Base-by-base conservation (phyloP, 2,329 filamentous ascomycete genomes). In the Allantophomopsis lycopodina region DNA sequence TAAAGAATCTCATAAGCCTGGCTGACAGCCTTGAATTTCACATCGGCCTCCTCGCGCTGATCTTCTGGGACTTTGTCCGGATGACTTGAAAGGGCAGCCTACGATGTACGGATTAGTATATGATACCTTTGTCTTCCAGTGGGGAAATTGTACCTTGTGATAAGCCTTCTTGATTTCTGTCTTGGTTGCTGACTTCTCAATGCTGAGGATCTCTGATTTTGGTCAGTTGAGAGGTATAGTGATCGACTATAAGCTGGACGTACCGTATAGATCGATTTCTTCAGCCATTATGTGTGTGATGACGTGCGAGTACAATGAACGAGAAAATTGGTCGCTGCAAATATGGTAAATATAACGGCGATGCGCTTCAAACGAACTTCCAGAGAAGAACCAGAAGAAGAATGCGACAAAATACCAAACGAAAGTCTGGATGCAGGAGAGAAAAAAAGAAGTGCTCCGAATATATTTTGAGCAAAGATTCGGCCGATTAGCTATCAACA, bases 1-100 rank as follows among this genome's bases (percentile, higher is more conserved):
- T 77, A 82, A 41, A 98, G 85, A 57, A 98, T 96, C 58, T 98
- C 91, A 68, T 98, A 98, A 51, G 91, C 91, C 64, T 93, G 82
- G 44, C 83, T 88, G 42, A 94, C 80, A 40, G 79, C 68, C 65
- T 98, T 98, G 77, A 98, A 98, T 56, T 80, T 87, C 55, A 79
- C 71, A 60, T 96, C 91, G 44, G 91, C 86, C 49, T 81, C 83
- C 56, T 79, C 79, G 50, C 89, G 81, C 55, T 88, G 78, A 20
- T 83, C 77, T 61, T 89, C 85, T 50, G 87, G 70, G 42, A 94
- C 91, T 66, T 98, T 98, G 65, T 98, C 91, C 36, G 91, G 91
- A 56, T 98, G 91, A 56, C 87, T 83, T 58, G 78, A 75, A 40
- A 95, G 72, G 11, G 89, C 87, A 47, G 86, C 80, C 86, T 93